Base-by-base conservation (phyloP, 2,329 filamentous ascomycete genomes). In the Fusarium anthophilum region DNA sequence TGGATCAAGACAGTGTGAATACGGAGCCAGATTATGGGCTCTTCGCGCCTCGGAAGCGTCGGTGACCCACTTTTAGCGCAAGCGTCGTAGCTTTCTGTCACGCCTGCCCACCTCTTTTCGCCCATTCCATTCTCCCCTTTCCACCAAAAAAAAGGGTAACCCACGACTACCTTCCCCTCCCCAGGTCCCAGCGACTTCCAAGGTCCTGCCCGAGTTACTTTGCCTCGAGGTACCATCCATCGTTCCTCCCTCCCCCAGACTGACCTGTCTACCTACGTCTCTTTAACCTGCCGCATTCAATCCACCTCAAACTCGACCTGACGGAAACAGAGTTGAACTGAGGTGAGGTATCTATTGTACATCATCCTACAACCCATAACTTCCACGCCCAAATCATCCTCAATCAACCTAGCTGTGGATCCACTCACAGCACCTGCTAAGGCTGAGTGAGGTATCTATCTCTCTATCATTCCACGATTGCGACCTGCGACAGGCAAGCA, bases 191-290 rank as follows among this genome's bases (percentile, higher is more conserved):
- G 76, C 76, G 74, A 77, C 76, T 78, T 77, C 65, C 76, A 74
- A 80, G 77, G 76, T 79, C 70, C 74, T 78, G 71, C 65, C 75
- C 74, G 79, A 84, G 82, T 82, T 84, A 84, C 83, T 83, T 85
- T 79, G 74, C 76, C 75, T 77, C 66, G 76, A 84, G 79, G 83
- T 85, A 85, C 83, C 80, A 53, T 76, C 70, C 73, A 66, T 75
- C 77, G 73, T 73, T 72, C 69, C 69, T 74, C 71, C 77, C 68
- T 77, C 78, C 66, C 67, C 72, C 72, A 75, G 76, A 68, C 67
- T 30, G 24, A 54, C 50, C 32, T 54, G 32, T 37, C 32, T 53
- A 35, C 48, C 30, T 53, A 35, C 30, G 48, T 35, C 22, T 15
- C 26, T 39, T 28, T 32, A n/a, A 63, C 73, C 65, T 69, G 56